phyloP scores from a whole-genome alignment of 2,329 filamentous ascomycete genomes.

The Atkinsonella texensis region DNA sequence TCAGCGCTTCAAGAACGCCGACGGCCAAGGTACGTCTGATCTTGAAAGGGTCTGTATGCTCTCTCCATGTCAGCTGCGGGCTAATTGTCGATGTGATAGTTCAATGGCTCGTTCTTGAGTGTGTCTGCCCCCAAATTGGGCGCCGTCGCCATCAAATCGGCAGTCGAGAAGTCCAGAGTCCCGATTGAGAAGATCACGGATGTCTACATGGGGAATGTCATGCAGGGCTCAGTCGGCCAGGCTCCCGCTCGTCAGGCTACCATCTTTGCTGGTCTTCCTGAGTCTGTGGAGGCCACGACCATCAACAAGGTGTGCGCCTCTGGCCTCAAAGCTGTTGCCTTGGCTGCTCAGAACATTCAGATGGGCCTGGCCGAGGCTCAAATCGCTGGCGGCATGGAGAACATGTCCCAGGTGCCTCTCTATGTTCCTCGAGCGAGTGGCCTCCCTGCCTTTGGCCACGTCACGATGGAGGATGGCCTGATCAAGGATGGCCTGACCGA shows the following conservation, averaged over 20 bases:
- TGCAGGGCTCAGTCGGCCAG: conserved; percentile 75
- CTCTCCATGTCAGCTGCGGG: neutral
- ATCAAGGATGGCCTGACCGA: conserved; percentile 94
- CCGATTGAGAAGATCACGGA: conserved; percentile 72
- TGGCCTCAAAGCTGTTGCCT: conserved; percentile 79
- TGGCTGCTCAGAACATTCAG: conserved; percentile 91
- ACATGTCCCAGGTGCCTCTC: conserved; percentile 89
- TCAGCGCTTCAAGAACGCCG: conserved; percentile 81
- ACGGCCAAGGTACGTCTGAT: conserved; percentile 59
- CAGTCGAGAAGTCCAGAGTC: conserved; percentile 73
- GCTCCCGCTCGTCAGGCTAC: conserved; percentile 82
- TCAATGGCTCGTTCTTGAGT: conserved; percentile 82
- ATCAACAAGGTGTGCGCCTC: conserved; percentile 98
- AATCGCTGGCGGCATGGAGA: conserved; percentile 94
- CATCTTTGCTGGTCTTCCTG: conserved; percentile 75
- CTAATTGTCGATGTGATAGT: conserved; percentile 37
- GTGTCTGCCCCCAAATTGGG: conserved; percentile 81
- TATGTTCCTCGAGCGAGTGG: conserved; percentile 75
- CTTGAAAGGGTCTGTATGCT: neutral
- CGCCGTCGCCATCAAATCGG: conserved; percentile 83
- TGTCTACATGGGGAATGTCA: conserved; percentile 96
- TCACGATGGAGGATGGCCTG: conserved; percentile 80
- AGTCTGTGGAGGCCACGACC: conserved; percentile 75
- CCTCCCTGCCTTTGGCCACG: conserved; percentile 74
- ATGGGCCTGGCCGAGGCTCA: conserved; percentile 80